Evolutionary conservation across 2,329 filamentous ascomycete genomes (phyloP), one percentile per base, ranked within the genome.

Genomic region (Allantophomopsis lycopodina): DNA sequence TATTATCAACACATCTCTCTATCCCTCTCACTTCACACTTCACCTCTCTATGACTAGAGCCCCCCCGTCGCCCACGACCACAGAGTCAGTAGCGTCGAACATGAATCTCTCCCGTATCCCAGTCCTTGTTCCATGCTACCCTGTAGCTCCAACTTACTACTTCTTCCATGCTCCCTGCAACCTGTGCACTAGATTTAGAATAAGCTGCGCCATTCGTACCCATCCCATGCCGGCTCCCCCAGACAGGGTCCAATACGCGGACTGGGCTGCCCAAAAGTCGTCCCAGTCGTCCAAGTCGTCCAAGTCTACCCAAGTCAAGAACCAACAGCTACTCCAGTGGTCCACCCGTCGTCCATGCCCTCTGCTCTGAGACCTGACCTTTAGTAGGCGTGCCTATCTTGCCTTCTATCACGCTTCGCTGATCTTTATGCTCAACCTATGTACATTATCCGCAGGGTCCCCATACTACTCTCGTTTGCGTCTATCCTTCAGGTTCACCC

Each of bases 401-500:
- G 51, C 44, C 43, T 42, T 44, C 44, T 42, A 48, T 46, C 53
- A 50, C 53, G 50, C 48, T 46, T 37, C 41, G 49, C 47, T 48
- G 51, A 45, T 48, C 51, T 52, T 48, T 39, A 14, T 34, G 32
- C 34, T 46, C 41, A 3, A 14, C 16, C 14, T 15, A 5, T 49
- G 44, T 56, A 55, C 50, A 55, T 56, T 53, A 55, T 55, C 49
- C 48, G 47, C 48, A 54, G 50, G 49, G 50, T 49, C 52, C 53
- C 54, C 52, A 36, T 51, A 50, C 32, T 44, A 45, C 50, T 41
- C 43, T 55, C 50, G 48, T 50, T 53, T 50, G 46, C 40, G 44
- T 40, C 40, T 47, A 17, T 15, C 45, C 41, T 48, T 49, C 45
- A 51, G 50, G 49, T 52, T 50, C 47, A 42, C 36, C 41, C 41